Evolutionary conservation across 2,329 filamentous ascomycete species (phyloP).

Genomic region (Graphilbum sp.): DNA sequence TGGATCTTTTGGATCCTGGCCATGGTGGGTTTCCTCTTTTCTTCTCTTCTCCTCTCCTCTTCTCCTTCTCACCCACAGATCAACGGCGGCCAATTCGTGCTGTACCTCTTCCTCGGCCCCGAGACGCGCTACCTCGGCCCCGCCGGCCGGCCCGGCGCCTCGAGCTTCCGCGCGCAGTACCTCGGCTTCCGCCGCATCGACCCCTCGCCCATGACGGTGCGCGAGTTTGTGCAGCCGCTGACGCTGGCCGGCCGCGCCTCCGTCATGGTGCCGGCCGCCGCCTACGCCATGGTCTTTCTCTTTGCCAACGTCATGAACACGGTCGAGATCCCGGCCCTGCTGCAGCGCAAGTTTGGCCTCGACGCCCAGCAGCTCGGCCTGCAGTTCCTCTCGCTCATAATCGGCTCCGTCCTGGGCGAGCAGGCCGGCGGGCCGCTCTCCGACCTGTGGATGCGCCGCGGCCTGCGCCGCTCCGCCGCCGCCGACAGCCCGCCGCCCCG

Average conservation of each 20-base stretch:
- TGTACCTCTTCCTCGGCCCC: conserved; percentile 36
- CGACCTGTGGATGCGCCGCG: conserved; percentile 33
- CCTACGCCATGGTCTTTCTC: conserved; percentile 41
- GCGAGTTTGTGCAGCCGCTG: conserved; percentile 34
- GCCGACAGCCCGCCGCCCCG: conserved; percentile 13
- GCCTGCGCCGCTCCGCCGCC: conserved; percentile 13
- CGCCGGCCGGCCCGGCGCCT: conserved; percentile 17
- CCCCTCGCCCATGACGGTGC: conserved; percentile 26
- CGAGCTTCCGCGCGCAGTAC: conserved; percentile 25
- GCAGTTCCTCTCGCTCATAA: conserved; percentile 38
- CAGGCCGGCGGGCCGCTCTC: conserved; percentile 36
- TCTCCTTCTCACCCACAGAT: conserved; percentile 17
- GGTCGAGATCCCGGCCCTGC: conserved; percentile 43
- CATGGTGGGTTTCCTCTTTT: conserved; percentile 22
- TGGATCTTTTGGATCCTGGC: conserved; percentile 44
- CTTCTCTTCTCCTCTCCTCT: neutral
- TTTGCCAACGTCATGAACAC: conserved; percentile 36
- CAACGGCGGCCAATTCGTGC: conserved; percentile 37
- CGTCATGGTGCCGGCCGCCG: conserved; percentile 31
- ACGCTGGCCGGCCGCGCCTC: conserved; percentile 25
- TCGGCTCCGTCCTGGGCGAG: conserved; percentile 41
- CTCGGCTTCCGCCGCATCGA: conserved; percentile 32
- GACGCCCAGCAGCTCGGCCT: conserved; percentile 40
- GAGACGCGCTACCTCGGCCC: conserved; percentile 34
- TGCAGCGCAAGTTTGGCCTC: conserved; percentile 36